Base-by-base conservation (phyloP, 1,139 yeast genomes). In the Geotrichum siamense region DNA sequence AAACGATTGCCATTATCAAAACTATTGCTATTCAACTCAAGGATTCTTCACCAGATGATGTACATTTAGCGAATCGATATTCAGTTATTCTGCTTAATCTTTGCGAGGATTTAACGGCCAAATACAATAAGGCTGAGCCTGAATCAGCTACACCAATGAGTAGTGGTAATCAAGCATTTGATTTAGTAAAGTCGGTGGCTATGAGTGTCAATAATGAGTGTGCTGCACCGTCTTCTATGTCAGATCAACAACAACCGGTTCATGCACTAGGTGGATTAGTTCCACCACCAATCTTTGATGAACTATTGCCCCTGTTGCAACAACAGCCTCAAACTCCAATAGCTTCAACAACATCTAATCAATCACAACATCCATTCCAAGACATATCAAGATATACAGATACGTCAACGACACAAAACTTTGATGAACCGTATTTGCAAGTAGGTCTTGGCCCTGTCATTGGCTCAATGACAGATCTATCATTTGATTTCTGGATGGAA, bases 1-100 rank as follows among this genome's bases (percentile, higher is more conserved):
- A 82, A 48, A 80, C 85, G 15, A 69, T 83, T 27, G 72, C 72
- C 28, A 72, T 79, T 39, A 78, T 87, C 46, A 82, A 79, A 54
- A 72, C 74, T 41, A 83, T 93, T 1, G 93, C 95, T 0, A 72
- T 78, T 20, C 79, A 83, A 1, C 64, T 87, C 34, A 67, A 86
- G 44, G 94, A 84, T 53, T 82, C 95, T 36, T 77, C 94, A 0
- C 96, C 96, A 0, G 96, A 87, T 63, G 94, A 84, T 52, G 68
- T 87, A 38, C 96, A 87, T 64, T 67, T 87, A 42, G 80, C 94
- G 58, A 76, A 84, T 0, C 67, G 94, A 49, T 84, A 86, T 59
- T 84, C 94, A 10, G 81, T 84, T 12, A 84, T 86, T 43, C 65
- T 87, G 56, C 74, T 82, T 77, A 83, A 79, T 56, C 68, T 86